Evolutionary conservation across 2,329 filamentous ascomycete genomes (phyloP), one percentile per base, ranked within the genome.

Genomic region (Thielaviopsis euricoi): DNA sequence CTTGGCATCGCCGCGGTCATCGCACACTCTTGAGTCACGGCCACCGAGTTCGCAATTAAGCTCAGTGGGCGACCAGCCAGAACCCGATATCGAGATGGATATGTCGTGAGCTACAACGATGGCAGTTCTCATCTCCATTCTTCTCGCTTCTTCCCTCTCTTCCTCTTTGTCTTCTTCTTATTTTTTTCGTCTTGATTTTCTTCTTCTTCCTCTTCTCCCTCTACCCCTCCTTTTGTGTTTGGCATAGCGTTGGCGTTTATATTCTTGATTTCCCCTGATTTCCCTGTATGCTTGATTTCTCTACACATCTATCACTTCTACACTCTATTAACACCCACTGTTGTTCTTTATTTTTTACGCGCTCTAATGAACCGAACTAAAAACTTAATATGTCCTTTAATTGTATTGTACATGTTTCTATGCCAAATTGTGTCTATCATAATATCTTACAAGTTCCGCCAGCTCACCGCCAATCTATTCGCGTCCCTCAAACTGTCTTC

Each of bases 31-130:
- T 6, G 66, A 72, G 17, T 74, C 74, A 33, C 67, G 76, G 53
- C 73, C 75, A 19, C 71, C 71, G 19, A 81, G 77, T 61, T 81
- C 78, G 2, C 77, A 76, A 1, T 69, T 82, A 9, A 81, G 79
- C 62, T 82, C 79, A 3, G 71, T 82, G 1, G 76, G 74, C 2
- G 78, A 79, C 60, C 66, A 69, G 53, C 65, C 71, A 37, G 71
- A 73, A 54, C 71, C 69, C 43, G 72, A 72, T 19, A 66, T 70
- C 40, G 69, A 67, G 43, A 72, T 73, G 22, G 72, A 71, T 25
- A 78, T 79, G 74, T 46, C 50, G 19, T 49, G 19, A 53, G 19
- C 4, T 33, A 10, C 7, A 10, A 10, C 12, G 29, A 10, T 10
- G 7, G 29, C 29, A 33, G 29, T 33, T 6, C 29, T 33, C 29